These are phyloP conservation scores for Podila epigama DNA, from an alignment of 192 early-diverging fungal species.

Conservation along the genomic window DNA sequence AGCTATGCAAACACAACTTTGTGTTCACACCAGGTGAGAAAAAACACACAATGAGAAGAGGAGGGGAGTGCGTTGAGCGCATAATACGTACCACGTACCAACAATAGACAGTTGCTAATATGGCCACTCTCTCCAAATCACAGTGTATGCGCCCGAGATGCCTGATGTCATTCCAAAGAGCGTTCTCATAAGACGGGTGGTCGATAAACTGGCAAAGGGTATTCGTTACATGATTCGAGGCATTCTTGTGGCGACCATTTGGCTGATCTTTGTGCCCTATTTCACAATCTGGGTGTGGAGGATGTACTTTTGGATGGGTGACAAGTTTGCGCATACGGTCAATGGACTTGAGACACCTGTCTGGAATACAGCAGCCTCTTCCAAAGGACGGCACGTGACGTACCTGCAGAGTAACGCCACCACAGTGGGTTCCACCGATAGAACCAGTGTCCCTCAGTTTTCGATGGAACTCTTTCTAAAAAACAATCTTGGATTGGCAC, in stretches of 20 bases:
- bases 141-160: constrained; percentile 76
- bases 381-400: too few species aligned
- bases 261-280: constrained; percentile 86
- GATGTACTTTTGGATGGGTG: constrained; percentile 84
- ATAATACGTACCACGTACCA: not conserved
- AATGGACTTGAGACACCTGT: constrained; percentile 41
- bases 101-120: not conserved
- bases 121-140: not conserved
- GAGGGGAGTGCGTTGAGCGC: not conserved
- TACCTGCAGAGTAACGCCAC: constrained; percentile 8
- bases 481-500: not conserved
- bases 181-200: constrained; percentile 64
- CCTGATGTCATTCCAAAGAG: constrained; percentile 69
- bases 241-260: constrained; percentile 71
- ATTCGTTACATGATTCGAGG: constrained; percentile 57
- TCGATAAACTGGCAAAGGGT: constrained; percentile 54
- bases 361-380: constrained; percentile 28
- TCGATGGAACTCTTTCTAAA: not conserved
- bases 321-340: constrained; percentile 52
- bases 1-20: constrained; percentile 89
- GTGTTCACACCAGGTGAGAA: constrained; percentile 82
- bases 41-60: not conserved
- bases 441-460: too few species aligned
- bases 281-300: constrained; percentile 85
- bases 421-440: too few species aligned